A percentile compares a stretch with the other conserved stretches of the same genome.
Conservation (phyloP, 2,329 filamentous ascomycete genomes). For the Sclerotinia trifoliorum region DNA sequence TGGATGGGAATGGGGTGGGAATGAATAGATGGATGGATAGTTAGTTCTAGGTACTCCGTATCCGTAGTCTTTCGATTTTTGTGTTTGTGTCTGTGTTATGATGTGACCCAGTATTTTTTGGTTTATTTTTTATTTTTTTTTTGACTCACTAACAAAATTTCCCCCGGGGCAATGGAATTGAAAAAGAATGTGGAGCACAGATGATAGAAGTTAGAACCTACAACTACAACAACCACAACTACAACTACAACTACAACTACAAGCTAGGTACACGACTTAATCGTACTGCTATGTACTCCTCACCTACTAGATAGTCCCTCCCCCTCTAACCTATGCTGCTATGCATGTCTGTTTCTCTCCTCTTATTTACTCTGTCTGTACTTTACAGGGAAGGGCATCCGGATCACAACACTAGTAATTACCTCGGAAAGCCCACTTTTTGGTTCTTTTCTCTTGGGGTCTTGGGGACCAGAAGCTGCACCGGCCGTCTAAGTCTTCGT, state of each 20-base stretch:
- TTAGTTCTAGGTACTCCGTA: neutral
- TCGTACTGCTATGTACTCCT: neutral
- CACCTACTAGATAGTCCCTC: too few species aligned
- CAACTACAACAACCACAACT: too few species aligned
- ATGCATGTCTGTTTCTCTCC: neutral
- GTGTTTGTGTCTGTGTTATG: slow-evolving; percentile 13
- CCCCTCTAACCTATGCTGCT: too few species aligned
- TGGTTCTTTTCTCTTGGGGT: neutral
- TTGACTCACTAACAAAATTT: neutral
- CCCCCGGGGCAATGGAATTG: neutral
- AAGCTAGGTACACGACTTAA: neutral
- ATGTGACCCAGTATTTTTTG: neutral
- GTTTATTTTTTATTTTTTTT: neutral
- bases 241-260: neutral
- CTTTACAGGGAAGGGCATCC: neutral
- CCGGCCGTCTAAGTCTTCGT: neutral
- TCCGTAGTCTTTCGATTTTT: neutral
- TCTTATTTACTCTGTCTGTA: neutral
- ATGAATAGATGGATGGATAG: neutral
- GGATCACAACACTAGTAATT: neutral
- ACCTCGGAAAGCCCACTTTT: slow-evolving; percentile 8
- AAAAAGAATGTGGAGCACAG: neutral
- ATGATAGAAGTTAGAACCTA: neutral
- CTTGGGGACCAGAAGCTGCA: neutral
- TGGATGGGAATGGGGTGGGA: neutral